phyloP scores from a whole-genome alignment of 768 basidiomycete species.

The Amylocystis lapponica region DNA sequence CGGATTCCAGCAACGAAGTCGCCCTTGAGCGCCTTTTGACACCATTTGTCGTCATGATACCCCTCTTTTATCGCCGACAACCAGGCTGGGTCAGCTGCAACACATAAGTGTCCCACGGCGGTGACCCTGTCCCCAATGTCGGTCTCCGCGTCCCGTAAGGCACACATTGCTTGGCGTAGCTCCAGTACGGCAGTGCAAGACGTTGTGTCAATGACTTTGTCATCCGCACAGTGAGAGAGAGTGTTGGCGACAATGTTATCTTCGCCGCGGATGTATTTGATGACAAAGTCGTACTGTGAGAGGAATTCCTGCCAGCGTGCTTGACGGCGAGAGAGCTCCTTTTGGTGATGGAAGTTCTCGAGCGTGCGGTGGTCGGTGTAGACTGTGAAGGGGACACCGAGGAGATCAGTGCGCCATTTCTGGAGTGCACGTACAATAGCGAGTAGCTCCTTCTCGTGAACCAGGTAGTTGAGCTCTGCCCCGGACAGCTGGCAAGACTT shows the following conservation, averaged over 20 bases:
- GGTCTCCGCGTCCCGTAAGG: too few species aligned
- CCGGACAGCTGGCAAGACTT: slow-evolving; percentile 22
- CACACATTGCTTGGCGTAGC: too few species aligned
- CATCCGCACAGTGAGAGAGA: slow-evolving; percentile 26
- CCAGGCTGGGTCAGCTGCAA: slow-evolving; percentile 4
- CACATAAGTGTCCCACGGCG: too few species aligned
- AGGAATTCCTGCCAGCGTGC: slow-evolving; percentile 35
- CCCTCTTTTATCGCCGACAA: slow-evolving; percentile 1
- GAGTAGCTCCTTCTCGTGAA: slow-evolving; percentile 34
- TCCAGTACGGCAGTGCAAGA: background rate
- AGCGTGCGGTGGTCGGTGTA: slow-evolving; percentile 35
- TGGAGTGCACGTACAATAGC: slow-evolving; percentile 29
- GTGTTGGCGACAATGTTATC: slow-evolving; percentile 37
- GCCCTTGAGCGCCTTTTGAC: too few species aligned
- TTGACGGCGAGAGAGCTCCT: slow-evolving; percentile 28
- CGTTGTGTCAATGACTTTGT: background rate
- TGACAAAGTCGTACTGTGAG: slow-evolving; percentile 27
- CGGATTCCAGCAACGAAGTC: background rate
- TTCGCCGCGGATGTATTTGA: slow-evolving; percentile 32
- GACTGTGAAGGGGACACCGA: slow-evolving; percentile 21
- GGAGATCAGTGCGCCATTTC: slow-evolving; percentile 18
- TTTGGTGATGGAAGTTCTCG: slow-evolving; percentile 26
- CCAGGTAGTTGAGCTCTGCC: slow-evolving; percentile 32
- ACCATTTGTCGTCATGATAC: slow-evolving; percentile 6
- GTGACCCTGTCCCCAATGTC: too few species aligned